These are phyloP conservation scores for Blastobotrys terrestris DNA, from an alignment of 805 yeast genomes.

Conservation along the genomic window DNA sequence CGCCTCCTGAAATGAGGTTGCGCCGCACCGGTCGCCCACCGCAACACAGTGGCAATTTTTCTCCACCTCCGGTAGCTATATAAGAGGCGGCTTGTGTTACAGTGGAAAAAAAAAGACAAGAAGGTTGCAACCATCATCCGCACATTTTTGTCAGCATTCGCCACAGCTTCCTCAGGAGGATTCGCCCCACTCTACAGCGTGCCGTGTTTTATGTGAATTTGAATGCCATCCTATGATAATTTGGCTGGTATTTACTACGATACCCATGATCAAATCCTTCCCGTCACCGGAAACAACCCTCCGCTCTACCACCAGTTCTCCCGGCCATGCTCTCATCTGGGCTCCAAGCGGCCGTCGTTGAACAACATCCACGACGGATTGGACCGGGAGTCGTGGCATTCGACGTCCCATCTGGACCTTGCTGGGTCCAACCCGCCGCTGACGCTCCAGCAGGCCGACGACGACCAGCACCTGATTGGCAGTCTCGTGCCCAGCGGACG, in stretches of 20 bases:
- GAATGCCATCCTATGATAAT: conserved; percentile 12
- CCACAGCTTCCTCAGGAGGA: neutral
- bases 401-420: conserved; percentile 2
- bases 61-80: neutral
- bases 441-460: neutral
- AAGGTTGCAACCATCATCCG: neutral
- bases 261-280: conserved; percentile 2
- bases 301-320: neutral
- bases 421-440: neutral
- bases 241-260: conserved; percentile 9
- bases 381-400: neutral
- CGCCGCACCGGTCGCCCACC: neutral
- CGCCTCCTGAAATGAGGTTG: too few relatives aligned
- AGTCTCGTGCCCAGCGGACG: neutral
- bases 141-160: neutral
- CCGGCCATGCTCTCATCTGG: neutral
- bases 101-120: neutral
- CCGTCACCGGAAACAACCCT: conserved; percentile 2
- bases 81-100: neutral
- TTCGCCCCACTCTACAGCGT: neutral
- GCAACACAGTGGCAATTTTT: neutral
- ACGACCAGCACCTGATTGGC: neutral
- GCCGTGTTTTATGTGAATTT: neutral
- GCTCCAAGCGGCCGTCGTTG: neutral
- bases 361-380: neutral